Evolutionary conservation across 2,329 filamentous ascomycete genomes (phyloP), one percentile per base, ranked within the genome.

Genomic region (Fusarium bactridioides): DNA sequence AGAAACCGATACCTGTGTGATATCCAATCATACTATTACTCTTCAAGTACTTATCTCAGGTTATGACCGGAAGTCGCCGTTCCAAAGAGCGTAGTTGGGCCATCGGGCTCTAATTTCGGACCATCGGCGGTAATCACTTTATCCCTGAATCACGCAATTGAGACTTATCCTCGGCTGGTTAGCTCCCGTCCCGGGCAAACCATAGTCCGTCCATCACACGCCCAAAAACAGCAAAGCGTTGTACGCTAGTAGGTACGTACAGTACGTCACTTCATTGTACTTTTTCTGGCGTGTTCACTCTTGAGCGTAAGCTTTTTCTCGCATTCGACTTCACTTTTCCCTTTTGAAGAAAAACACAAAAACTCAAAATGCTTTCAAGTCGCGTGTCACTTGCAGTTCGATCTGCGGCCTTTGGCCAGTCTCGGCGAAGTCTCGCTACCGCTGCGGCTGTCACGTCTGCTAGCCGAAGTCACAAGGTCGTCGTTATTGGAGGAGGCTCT

Each of bases 401-500:
- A 48, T 23, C 53, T 37, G 68, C 68, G 15, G 64, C 61, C 31
- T 12, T 50, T 11, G 21, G 53, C 23, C 66, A 69, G 13, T n/a
- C 40, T 23, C 51, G 61, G 11, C 23, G 61, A 10, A 53, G 73
- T 25, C 48, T 75, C 35, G 58, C 70, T 25, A 73, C 70, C 33
- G 70, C 63, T 15, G 70, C 70, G 4, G 54, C 69, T 4, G 69
- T 72, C 2, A 43, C 55, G 3, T 19, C 69, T 7, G 74, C 79
- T 21, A 77, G 63, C 19, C 56, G 70, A n/a, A 76, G 57, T 71
- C 91, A 93, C 84, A 90, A 87, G 76, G 84, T 93, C 21, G 89
- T 93, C 18, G 86, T 93, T 5, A 83, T 93, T 33, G 91, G 91
- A 55, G 91, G 87, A 58, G 92, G 92, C 37, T 84, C 88, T 18